Percentiles rank a stretch among this genome's conserved stretches.
Evolutionary conservation across 2,329 filamentous ascomycete species (phyloP).

Genomic region (Clonostachys byssicola): DNA sequence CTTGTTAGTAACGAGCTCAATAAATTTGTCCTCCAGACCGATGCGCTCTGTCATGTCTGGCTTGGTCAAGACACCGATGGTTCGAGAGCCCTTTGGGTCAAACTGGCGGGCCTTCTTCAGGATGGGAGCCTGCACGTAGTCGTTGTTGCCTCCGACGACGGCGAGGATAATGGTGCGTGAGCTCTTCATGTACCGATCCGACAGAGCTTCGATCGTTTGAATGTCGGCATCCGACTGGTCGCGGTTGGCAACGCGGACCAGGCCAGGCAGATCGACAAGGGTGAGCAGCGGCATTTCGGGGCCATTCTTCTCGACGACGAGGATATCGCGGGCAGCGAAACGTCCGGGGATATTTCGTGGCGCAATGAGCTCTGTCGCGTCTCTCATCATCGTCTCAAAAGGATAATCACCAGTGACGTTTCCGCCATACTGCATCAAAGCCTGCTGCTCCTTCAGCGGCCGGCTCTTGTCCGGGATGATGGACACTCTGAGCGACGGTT

Average conservation of each 20-base stretch:
- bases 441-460: conserved; percentile 38
- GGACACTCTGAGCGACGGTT: conserved; percentile 40
- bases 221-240: conserved; percentile 50
- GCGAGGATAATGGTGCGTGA: conserved; percentile 50
- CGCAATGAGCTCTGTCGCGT: conserved; percentile 45
- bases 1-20: conserved; percentile 46
- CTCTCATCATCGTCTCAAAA: conserved; percentile 46
- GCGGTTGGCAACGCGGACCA: conserved; percentile 48
- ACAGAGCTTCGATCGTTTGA: conserved; percentile 44
- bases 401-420: conserved; percentile 35
- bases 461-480: conserved; percentile 51
- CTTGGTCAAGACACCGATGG: conserved; percentile 48
- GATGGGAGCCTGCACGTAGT: conserved; percentile 48
- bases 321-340: conserved; percentile 47
- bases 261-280: conserved; percentile 56
- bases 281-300: conserved; percentile 56
- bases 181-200: conserved; percentile 51
- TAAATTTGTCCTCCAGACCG: conserved; percentile 48
- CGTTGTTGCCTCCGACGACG: conserved; percentile 50
- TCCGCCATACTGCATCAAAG: conserved; percentile 42
- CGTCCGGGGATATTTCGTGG: conserved; percentile 43
- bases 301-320: conserved; percentile 55
- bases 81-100: conserved; percentile 41
- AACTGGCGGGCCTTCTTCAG: conserved; percentile 45
- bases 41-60: conserved; percentile 49